Conservation (phyloP, 805 yeast genomes). For the Lipomyces spencermartinsiae region DNA sequence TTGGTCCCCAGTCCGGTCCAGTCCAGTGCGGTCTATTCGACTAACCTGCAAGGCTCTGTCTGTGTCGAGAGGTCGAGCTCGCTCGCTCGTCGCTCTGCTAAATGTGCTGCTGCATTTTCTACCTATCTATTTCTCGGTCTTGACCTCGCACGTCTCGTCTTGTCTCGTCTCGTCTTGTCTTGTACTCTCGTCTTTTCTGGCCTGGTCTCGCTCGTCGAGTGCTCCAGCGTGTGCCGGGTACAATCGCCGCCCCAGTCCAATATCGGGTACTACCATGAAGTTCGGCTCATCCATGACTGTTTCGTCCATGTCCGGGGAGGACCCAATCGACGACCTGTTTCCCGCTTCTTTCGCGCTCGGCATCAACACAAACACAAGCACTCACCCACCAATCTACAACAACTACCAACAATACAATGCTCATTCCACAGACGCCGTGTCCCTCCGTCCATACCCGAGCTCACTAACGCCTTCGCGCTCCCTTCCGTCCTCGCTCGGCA, state of each 20-base stretch:
- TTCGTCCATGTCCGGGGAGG: constrained; percentile 14
- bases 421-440: not conserved
- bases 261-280: constrained; percentile 7
- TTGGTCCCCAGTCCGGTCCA: not conserved
- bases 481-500: constrained; percentile 29
- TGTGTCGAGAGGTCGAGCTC: constrained; percentile 19
- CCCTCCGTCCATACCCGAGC: constrained; percentile 15
- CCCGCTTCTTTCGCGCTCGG: constrained; percentile 25
- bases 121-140: not conserved
- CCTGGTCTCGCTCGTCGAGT: constrained; percentile 2
- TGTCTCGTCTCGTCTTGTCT: not conserved
- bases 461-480: constrained; percentile 21
- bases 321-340: constrained; percentile 35
- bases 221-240: not conserved
- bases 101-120: not conserved
- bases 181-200: constrained; percentile 1
- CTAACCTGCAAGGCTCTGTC: not conserved
- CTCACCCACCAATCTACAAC: not conserved
- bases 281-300: not conserved
- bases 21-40: not conserved
- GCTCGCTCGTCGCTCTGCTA: constrained; percentile 17
- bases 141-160: not conserved
- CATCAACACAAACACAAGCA: constrained; percentile 4
- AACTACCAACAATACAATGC: not conserved
- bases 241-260: constrained; percentile 5